Conservation (phyloP, 2,329 filamentous ascomycete species). For the Microthyrium microscopicum region DNA sequence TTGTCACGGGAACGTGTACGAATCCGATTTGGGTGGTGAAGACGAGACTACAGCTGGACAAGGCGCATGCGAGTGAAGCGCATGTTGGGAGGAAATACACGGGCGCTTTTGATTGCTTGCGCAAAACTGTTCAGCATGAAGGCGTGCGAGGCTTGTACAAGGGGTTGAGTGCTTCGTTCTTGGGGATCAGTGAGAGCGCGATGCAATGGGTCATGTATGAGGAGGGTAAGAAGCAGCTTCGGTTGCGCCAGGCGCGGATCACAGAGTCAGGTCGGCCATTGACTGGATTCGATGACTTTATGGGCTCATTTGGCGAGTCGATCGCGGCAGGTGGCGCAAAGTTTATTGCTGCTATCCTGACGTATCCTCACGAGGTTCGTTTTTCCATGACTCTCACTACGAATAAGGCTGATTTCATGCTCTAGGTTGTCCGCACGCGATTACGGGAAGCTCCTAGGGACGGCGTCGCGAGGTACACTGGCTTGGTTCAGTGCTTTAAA, state of each 20-base stretch:
- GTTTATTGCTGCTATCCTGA: conserved; percentile 64
- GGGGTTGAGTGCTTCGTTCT: conserved; percentile 77
- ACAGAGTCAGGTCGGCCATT: conserved; percentile 42
- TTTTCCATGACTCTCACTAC: not conserved
- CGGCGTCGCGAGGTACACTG: conserved; percentile 69
- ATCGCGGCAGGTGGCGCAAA: conserved; percentile 72
- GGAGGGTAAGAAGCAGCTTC: conserved; percentile 66
- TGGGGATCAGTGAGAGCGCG: conserved; percentile 80
- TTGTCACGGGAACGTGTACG: conserved; percentile 77
- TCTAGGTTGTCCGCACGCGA: conserved; percentile 61
- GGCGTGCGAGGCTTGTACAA: conserved; percentile 73
- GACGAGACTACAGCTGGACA: conserved; percentile 82
- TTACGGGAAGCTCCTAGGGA: conserved; percentile 68
- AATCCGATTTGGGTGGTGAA: conserved; percentile 97
- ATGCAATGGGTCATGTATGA: conserved; percentile 92
- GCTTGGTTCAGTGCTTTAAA: conserved; percentile 74
- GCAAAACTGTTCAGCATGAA: conserved; percentile 65
- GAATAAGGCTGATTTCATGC: not conserved
- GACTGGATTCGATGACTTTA: conserved; percentile 54
- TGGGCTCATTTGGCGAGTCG: conserved; percentile 65
- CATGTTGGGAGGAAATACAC: conserved; percentile 53
- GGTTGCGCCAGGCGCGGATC: conserved; percentile 41
- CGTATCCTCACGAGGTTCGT: conserved; percentile 80
- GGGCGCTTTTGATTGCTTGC: conserved; percentile 77
- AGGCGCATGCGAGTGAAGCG: conserved; percentile 49